Conservation (phyloP, 2,329 filamentous ascomycete genomes). For the Leptosphaerulina australis region DNA sequence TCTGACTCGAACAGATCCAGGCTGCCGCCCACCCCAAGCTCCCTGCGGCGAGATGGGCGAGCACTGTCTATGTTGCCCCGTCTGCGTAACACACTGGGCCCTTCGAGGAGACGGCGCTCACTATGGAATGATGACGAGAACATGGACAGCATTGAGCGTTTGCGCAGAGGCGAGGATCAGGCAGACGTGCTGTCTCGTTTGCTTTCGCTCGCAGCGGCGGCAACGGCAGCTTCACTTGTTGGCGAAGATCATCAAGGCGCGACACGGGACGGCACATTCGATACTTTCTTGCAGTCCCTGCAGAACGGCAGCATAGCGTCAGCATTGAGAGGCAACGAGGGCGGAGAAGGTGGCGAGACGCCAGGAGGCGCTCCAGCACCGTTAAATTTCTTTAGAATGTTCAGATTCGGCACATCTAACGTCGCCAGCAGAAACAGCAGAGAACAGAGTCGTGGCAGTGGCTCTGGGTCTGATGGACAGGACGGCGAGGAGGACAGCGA, state of each 20-base stretch:
- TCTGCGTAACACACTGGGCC: constrained; percentile 52
- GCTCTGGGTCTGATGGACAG: constrained; percentile 24
- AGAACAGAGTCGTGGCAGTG: constrained; percentile 34
- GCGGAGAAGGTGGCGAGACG: constrained; percentile 48
- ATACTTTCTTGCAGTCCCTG: constrained; percentile 67
- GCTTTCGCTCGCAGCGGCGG: constrained; percentile 66
- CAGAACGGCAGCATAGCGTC: constrained; percentile 66
- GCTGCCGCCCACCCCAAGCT: constrained; percentile 23
- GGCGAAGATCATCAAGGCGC: constrained; percentile 63
- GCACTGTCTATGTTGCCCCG: constrained; percentile 47
- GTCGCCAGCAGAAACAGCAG: constrained; percentile 27
- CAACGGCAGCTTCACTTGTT: constrained; percentile 68
- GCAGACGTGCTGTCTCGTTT: constrained; percentile 66
- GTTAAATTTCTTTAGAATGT: constrained; percentile 72
- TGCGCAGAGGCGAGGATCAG: constrained; percentile 64
- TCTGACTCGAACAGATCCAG: constrained; percentile 28
- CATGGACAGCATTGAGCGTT: constrained; percentile 37
- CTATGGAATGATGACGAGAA: constrained; percentile 45
- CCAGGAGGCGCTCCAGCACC: constrained; percentile 56
- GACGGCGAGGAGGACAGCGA: constrained; percentile 50
- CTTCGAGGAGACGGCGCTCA: constrained; percentile 59
- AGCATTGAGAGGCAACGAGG: constrained; percentile 55
- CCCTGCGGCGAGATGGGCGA: constrained; percentile 39
- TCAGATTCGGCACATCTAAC: constrained; percentile 65
- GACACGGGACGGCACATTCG: constrained; percentile 66